Evolutionary conservation across 2,329 filamentous ascomycete species (phyloP), one percentile per base, ranked within the genome.

Genomic region (Domatiomyces catenatus): DNA sequence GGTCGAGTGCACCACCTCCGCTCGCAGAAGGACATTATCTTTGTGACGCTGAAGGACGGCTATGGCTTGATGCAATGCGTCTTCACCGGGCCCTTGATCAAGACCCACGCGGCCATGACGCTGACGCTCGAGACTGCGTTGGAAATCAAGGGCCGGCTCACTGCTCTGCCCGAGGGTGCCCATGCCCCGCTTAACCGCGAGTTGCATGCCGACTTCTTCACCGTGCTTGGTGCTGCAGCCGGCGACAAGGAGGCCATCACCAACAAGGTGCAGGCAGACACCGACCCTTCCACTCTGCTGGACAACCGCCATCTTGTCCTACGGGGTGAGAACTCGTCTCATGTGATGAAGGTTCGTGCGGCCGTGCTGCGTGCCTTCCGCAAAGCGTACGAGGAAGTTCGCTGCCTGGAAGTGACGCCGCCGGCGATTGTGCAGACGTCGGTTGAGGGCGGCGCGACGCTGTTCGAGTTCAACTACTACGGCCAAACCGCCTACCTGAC

Each of bases 371-470:
- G 77, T 58, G 86, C 88, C 10, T 95, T 95, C 72, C 76, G 82
- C 66, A 75, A 80, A 62, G 76, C 80, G 39, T 94, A 87, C 72
- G 79, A 84, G 62, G 84, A 92, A 65, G 71, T 83, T 60, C 76
- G 80, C 56, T 76, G 90, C 66, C 76, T 83, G 62, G 89, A 94
- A 70, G 88, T 94, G 56, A 84, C 82, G 47, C 89, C 89, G 10
- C 89, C 89, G 1, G 87, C 87, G 28, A 82, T 94, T 67, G 92
- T 94, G 53, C 92, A 93, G 72, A 96, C 90, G 17, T 84, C 95
- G 71, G 86, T 94, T 63, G 89, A 96, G 70, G 89, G 89, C 58
- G 89, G 89, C 51, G 80, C 85, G 60, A 95, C 89, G 2, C 80
- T 96, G 39, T 96, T 95, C 77, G 80, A 79, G 54, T 84, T 94